A percentile compares a stretch with the other conserved stretches of the same genome.
These are phyloP conservation scores for Aulographum hederae DNA, from an alignment of 2,329 filamentous ascomycete species.

Conservation along the genomic window DNA sequence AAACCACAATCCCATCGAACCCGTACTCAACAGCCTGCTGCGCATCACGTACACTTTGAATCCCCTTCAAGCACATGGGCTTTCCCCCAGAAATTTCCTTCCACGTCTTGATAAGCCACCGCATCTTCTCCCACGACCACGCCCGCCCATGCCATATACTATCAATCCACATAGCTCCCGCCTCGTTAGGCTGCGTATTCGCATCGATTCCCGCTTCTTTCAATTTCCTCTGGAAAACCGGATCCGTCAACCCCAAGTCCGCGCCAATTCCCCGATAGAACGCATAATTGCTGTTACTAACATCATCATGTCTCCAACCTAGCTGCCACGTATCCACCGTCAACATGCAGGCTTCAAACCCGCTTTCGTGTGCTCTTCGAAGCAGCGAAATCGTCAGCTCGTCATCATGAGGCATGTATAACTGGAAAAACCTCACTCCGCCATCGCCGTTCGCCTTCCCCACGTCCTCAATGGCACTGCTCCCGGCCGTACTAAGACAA, in stretches of 20 bases:
- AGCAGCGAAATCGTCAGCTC: conserved; percentile 38
- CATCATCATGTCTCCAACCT: conserved; percentile 41
- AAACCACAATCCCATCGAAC: conserved; percentile 48
- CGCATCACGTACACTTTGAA: conserved; percentile 50
- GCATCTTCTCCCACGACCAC: conserved; percentile 47
- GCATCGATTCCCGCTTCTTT: conserved; percentile 34
- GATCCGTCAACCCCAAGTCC: conserved; percentile 39
- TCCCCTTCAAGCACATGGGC: conserved; percentile 39
- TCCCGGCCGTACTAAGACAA: conserved; percentile 39
- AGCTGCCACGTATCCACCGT: conserved; percentile 48
- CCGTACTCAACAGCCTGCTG: conserved; percentile 38
- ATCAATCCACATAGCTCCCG: conserved; percentile 44
- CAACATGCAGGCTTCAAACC: conserved; percentile 39
- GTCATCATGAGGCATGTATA: conserved; percentile 47
- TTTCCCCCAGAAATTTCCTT: conserved; percentile 31
- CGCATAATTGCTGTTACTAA: conserved; percentile 38
- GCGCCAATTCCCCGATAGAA: conserved; percentile 43
- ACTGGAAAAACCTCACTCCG: conserved; percentile 38
- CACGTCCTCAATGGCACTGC: conserved; percentile 38
- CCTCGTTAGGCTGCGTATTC: conserved; percentile 30
- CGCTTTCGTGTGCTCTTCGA: conserved; percentile 32
- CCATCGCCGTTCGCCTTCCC: conserved; percentile 31
- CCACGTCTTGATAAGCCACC: conserved; percentile 43
- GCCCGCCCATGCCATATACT: conserved; percentile 45
- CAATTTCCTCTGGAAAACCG: conserved; percentile 37